A percentile compares a stretch with the other conserved stretches of the same genome.
Conservation (phyloP, 1,284 basidiomycete species). For the Schizopora paradoxa region DNA sequence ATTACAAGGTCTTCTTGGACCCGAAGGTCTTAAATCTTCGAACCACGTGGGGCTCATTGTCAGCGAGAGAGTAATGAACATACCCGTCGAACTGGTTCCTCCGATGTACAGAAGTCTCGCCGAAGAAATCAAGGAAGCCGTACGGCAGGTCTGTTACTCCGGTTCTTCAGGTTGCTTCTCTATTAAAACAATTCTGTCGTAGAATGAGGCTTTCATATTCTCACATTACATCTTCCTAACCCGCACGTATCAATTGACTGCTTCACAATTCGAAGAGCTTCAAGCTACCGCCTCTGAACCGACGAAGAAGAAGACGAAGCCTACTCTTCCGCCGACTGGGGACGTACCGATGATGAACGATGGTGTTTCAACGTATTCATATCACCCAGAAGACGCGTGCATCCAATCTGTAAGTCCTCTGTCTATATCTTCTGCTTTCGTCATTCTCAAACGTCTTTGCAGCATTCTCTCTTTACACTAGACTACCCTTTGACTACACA, state of each 20-base stretch:
- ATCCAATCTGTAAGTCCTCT: conserved; percentile 53
- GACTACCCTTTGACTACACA: conserved; percentile 65
- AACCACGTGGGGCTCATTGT: conserved; percentile 75
- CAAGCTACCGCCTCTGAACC: conserved; percentile 29
- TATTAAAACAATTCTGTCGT: conserved; percentile 4
- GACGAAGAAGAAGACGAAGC: conserved; percentile 36
- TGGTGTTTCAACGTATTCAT: conserved; percentile 43
- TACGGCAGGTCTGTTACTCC: conserved; percentile 45
- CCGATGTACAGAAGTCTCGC: conserved; percentile 86
- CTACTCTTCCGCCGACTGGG: conserved; percentile 29
- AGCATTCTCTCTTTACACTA: conserved; percentile 58
- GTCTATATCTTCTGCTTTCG: conserved; percentile 4
- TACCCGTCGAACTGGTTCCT: conserved; percentile 86
- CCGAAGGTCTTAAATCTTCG: conserved; percentile 26
- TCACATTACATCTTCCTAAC: conserved; percentile 71
- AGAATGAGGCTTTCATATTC: conserved; percentile 69
- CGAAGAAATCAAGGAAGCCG: conserved; percentile 73
- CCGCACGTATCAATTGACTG: conserved; percentile 62
- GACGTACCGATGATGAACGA: conserved; percentile 31
- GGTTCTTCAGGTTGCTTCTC: not conserved
- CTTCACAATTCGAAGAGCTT: conserved; percentile 52
- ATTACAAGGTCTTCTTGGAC: conserved; percentile 50
- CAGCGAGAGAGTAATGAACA: conserved; percentile 85
- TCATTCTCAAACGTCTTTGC: conserved; percentile 7
- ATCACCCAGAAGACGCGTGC: conserved; percentile 83